These are phyloP conservation scores for Rhodotorula sp. DNA, from an alignment of 1,284 basidiomycete genomes.

Conservation along the genomic window DNA sequence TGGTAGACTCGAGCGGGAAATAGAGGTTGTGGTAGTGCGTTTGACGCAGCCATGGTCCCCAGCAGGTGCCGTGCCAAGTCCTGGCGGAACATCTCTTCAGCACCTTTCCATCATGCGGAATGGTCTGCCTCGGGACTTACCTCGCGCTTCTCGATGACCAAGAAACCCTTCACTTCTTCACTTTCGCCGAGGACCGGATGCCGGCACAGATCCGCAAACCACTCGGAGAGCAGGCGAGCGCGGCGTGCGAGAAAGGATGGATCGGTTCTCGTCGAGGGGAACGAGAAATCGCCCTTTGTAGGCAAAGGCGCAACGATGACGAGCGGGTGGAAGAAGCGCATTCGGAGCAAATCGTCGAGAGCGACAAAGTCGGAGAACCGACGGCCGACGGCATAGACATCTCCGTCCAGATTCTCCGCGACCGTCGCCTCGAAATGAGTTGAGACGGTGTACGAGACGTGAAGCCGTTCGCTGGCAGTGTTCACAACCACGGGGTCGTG, in stretches of 20 bases:
- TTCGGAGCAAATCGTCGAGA: conserved; percentile 65
- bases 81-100: background rate
- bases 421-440: background rate
- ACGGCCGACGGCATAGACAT: conserved; percentile 66
- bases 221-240: conserved; percentile 72
- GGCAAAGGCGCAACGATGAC: conserved; percentile 72
- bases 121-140: background rate
- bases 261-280: conserved; percentile 63
- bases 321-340: conserved; percentile 61
- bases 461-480: conserved; percentile 49
- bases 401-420: no score
- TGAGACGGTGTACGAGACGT: conserved; percentile 66
- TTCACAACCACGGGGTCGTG: conserved; percentile 70
- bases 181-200: conserved; percentile 75
- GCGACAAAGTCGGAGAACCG: conserved; percentile 81
- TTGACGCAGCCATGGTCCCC: background rate
- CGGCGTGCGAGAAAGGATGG: conserved; percentile 79
- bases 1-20: conserved; percentile 79
- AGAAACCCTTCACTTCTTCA: conserved; percentile 75
- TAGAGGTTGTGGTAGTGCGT: conserved; percentile 31
- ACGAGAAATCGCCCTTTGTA: conserved; percentile 60
- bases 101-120: no score
- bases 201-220: conserved; percentile 66
- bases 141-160: conserved; percentile 61
- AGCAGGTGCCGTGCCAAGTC: conserved; percentile 5